A percentile compares a stretch with the other conserved stretches of the same genome.
These are phyloP conservation scores for Viola odorata DNA, from an alignment of 345 rosid species.

Conservation along the genomic window DNA sequence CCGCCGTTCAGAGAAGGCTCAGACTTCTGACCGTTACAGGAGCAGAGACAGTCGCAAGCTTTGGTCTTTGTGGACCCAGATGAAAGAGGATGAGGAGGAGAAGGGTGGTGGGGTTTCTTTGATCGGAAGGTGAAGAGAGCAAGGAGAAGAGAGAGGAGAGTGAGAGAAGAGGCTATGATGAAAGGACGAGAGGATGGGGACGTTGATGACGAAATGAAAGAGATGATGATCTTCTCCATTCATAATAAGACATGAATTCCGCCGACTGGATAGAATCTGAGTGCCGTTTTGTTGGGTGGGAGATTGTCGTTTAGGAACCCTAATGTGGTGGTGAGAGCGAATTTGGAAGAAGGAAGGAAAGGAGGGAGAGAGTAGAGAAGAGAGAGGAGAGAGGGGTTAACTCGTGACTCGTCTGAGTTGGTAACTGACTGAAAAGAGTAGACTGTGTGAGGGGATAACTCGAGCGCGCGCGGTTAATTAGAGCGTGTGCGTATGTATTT, in stretches of 20 bases:
- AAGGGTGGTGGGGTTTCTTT: constrained; percentile 13
- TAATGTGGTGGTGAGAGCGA: background rate
- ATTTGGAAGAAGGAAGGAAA: no score
- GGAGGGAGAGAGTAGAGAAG: background rate
- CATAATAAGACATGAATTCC: constrained; percentile 14
- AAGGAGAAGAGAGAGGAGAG: constrained; percentile 36
- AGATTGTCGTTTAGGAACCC: background rate
- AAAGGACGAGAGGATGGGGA: constrained; percentile 20
- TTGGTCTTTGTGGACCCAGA: constrained; percentile 1
- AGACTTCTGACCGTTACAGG: constrained; percentile 18
- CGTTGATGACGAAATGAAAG: constrained; percentile 11
- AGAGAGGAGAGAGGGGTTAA: background rate
- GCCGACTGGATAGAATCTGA: background rate
- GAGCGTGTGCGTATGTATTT: background rate
- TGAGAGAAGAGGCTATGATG: constrained; percentile 45
- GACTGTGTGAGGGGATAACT: background rate
- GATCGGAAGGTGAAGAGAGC: constrained; percentile 41
- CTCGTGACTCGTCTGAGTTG: constrained; percentile 14
- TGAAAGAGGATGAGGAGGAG: background rate
- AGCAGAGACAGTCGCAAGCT: constrained; percentile 29
- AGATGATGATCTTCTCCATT: constrained; percentile 49
- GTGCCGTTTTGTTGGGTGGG: background rate
- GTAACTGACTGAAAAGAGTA: constrained; percentile 16
- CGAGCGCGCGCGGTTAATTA: background rate
- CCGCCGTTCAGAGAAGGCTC: constrained; percentile 17